Evolutionary conservation across 1,284 basidiomycete genomes (phyloP).

Genomic region (Cryptococcus deneoformans): DNA sequence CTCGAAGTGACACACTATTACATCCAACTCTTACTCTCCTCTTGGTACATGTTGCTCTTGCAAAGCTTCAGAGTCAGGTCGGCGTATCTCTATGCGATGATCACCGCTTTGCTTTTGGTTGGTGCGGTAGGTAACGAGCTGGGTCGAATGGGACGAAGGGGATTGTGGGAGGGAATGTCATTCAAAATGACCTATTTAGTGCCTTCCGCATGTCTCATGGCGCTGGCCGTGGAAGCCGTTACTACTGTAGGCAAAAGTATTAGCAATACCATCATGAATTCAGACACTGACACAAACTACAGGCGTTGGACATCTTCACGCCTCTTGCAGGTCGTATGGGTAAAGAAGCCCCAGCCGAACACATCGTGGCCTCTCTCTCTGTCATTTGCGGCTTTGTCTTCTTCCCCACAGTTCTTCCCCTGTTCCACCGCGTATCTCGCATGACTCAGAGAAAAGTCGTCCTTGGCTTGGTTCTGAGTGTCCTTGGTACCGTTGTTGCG

Average conservation of each 20-base stretch:
- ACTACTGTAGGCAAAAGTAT: constrained; percentile 53
- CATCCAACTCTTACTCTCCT: constrained; percentile 62
- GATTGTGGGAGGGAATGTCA: constrained; percentile 11
- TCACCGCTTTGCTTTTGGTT: constrained; percentile 29
- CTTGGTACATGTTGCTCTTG: constrained; percentile 52
- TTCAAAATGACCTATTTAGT: constrained; percentile 60
- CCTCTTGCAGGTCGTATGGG: constrained; percentile 66
- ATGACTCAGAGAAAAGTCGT: constrained; percentile 54
- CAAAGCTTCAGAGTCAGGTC: constrained; percentile 50
- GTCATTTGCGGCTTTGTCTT: constrained; percentile 60
- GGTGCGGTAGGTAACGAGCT: constrained; percentile 26
- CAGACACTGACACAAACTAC: constrained; percentile 1
- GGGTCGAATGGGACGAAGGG: constrained; percentile 6
- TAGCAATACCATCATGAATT: neutral
- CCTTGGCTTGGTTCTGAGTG: constrained; percentile 19
- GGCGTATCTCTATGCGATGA: constrained; percentile 48
- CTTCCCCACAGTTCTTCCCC: constrained; percentile 59
- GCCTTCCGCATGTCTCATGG: constrained; percentile 61
- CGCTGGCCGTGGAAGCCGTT: constrained; percentile 67
- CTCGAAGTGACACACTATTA: constrained; percentile 63
- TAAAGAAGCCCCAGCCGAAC: constrained; percentile 68
- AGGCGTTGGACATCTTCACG: constrained; percentile 77
- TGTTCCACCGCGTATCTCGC: constrained; percentile 67
- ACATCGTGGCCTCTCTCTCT: constrained; percentile 80
- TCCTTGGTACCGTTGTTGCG: constrained; percentile 45